A percentile compares a stretch with the other conserved stretches of the same genome.
These are phyloP conservation scores for Kluyveromyces aestuarii DNA, from an alignment of 805 yeast species.

Conservation along the genomic window DNA sequence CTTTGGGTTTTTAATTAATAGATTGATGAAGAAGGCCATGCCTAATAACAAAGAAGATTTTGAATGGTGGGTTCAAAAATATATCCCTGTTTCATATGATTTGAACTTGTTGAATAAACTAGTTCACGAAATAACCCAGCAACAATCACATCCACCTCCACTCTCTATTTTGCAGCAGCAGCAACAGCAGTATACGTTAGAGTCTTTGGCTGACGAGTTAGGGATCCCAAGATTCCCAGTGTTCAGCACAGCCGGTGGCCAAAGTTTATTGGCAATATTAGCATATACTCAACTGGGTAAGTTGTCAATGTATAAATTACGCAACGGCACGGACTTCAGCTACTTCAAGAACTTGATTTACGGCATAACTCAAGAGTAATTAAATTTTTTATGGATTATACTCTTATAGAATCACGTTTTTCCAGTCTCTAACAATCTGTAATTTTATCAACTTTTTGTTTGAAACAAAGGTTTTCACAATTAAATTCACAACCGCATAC, in stretches of 20 bases:
- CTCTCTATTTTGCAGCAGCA: conserved; percentile 8
- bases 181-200: conserved; percentile 30
- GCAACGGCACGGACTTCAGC: conserved; percentile 28
- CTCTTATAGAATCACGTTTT: not conserved
- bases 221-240: conserved; percentile 52
- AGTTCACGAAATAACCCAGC: conserved; percentile 19
- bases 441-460: not conserved
- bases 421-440: not conserved
- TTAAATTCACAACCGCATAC: not conserved
- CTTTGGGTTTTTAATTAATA: conserved; percentile 76
- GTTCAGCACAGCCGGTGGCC: conserved; percentile 54
- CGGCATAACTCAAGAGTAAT: conserved; percentile 32
- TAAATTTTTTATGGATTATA: not conserved
- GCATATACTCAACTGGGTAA: conserved; percentile 51
- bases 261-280: conserved; percentile 51
- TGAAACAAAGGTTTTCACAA: not conserved
- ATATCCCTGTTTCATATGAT: conserved; percentile 79
- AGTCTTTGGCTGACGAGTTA: conserved; percentile 60
- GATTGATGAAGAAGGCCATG: conserved; percentile 64
- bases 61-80: conserved; percentile 55
- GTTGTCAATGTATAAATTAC: conserved; percentile 26
- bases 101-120: conserved; percentile 48
- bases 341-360: conserved; percentile 43
- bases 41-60: conserved; percentile 79
- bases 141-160: conserved; percentile 14